Percentiles rank a stretch among this genome's conserved stretches.
Conservation (phyloP, 352 stramenopile species). For the Aphanomyces stellatus region DNA sequence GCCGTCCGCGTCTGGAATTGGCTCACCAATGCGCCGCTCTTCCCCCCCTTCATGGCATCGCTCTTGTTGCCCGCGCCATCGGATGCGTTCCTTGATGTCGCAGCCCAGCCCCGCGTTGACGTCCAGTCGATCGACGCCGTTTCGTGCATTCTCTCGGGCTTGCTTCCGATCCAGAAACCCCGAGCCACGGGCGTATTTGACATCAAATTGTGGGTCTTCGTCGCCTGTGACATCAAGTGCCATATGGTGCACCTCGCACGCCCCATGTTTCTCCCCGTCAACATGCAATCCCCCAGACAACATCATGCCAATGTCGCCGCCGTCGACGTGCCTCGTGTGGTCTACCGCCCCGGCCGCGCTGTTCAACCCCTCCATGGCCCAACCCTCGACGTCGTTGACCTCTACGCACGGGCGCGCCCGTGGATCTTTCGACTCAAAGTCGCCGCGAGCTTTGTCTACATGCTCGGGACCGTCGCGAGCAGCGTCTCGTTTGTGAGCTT, state of each 20-base stretch:
- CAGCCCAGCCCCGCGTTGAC: neutral
- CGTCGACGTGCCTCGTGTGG: no score
- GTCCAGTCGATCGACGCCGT: neutral
- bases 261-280: no score
- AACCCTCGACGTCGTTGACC: neutral
- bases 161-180: no score
- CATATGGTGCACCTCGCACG: no score
- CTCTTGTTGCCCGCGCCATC: neutral
- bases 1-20: no score
- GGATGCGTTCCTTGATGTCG: neutral
- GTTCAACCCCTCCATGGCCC: no score
- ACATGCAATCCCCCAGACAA: no score
- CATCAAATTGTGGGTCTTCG: neutral
- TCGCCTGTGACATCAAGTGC: no score
- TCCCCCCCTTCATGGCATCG: neutral
- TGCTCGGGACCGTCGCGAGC: neutral
- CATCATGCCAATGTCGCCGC: no score
- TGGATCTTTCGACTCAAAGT: neutral
- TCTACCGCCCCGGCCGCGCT: no score
- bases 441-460: neutral
- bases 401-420: neutral
- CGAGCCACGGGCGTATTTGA: neutral
- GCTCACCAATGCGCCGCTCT: no score
- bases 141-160: neutral
- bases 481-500: neutral